Evolutionary conservation across 768 basidiomycete species (phyloP), one percentile per base, ranked within the genome.

Genomic region (Suillus brevipes): DNA sequence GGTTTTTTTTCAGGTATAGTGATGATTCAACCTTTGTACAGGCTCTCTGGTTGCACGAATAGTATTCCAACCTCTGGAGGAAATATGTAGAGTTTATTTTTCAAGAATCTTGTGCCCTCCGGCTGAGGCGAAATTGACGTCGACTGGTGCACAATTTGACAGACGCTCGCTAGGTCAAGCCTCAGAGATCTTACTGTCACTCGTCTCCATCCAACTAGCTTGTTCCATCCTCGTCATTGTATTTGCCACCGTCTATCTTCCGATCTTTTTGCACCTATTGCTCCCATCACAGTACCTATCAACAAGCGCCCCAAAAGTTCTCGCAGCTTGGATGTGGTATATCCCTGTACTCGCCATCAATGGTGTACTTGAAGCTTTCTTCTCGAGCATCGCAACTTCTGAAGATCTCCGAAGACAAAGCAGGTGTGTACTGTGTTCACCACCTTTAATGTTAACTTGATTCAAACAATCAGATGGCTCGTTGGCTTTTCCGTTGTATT

Each of bases 51-150:
- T 97, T 31, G 97, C 95, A 6, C 89, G 97, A 20, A 91, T 99
- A 64, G 72, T 96, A 31, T 97, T 99, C 73, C 97, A 98, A 70
- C 97, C 97, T 0, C 86, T 98, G 31, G 97, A 99, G 77, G 97
- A 99, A 77, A 90, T 92, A 1, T 85, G 90, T 2, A 88, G 96
- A 1, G 82, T 98, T 4, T 94, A 89, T 77, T 98, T 97, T 77
- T 95, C 97, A 2, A 89, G 82, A 61, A 83, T 80, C 65, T 81
- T 80, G 66, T 85, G 75, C 64, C 73, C 70, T 40, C 50, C n/a
- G 23, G 62, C 59, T 58, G 65, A 66, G 56, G 55, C 67, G 34
- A 55, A 31, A 23, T 47, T 60, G 8, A 60, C 59, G 8, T 55
- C 50, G 25, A 38, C 64, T 55, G 18, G 23, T 62, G 7, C 25